Evolutionary conservation across 768 basidiomycete genomes (phyloP).

Genomic region (Lactarius tabidus): DNA sequence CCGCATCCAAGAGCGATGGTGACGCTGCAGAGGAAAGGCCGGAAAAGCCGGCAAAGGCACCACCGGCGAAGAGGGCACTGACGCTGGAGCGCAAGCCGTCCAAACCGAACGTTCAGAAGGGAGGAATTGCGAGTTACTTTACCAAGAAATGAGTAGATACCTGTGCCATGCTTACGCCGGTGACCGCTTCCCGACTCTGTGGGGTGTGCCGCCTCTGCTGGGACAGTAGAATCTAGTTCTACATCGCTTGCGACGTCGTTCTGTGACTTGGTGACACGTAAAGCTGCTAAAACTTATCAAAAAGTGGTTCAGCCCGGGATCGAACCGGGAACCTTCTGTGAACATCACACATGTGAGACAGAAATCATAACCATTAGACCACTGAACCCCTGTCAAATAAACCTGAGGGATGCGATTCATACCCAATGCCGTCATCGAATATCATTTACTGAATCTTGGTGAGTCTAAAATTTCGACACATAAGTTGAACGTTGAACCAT

Average conservation of each 20-base stretch:
- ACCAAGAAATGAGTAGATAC: slow-evolving; percentile 18
- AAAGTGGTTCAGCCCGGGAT: slow-evolving; percentile 42
- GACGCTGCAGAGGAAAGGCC: slow-evolving; percentile 6
- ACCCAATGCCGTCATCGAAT: not conserved
- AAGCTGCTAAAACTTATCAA: slow-evolving; percentile 8
- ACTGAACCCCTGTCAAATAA: slow-evolving; percentile 33
- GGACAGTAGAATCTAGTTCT: no score
- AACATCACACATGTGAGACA: slow-evolving; percentile 37
- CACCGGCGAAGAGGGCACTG: slow-evolving; percentile 1
- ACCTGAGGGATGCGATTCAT: not conserved
- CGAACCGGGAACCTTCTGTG: slow-evolving; percentile 49
- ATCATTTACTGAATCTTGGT: no score
- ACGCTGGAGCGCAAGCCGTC: slow-evolving; percentile 17
- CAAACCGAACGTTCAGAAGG: slow-evolving; percentile 9
- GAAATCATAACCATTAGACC: slow-evolving; percentile 49
- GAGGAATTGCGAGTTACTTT: slow-evolving; percentile 21
- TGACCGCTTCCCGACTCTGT: no score
- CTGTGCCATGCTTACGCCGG: no score
- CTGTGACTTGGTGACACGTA: no score
- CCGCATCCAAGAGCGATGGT: slow-evolving; percentile 6
- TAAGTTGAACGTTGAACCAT: no score
- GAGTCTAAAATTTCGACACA: no score
- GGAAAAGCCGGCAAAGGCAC: slow-evolving; percentile 8
- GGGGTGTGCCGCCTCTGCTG: no score
- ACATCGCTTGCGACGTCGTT: no score